phyloP scores from a whole-genome alignment of 495 filamentous ascomycete genomes.

The Pyronema omphalodes region DNA sequence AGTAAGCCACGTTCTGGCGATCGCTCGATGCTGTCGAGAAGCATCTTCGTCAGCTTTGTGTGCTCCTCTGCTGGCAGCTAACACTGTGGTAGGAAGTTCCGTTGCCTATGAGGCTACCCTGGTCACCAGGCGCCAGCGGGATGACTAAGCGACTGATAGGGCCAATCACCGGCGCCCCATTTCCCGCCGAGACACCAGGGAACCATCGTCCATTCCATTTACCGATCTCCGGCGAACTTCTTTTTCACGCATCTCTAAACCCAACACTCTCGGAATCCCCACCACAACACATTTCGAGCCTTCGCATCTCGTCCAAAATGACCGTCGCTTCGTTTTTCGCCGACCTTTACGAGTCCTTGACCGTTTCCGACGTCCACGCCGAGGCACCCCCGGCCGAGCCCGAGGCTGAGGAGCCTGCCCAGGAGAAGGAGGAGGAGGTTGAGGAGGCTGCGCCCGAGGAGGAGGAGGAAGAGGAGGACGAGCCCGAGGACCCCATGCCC shows the following conservation, averaged over 20 bases:
- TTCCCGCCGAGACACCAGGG: not conserved
- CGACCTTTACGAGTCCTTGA: conserved; percentile 39
- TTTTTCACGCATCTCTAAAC: conserved; percentile 1
- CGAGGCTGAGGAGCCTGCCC: conserved; percentile 32
- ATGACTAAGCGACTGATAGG: not conserved
- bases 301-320: conserved; percentile 29
- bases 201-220: not conserved
- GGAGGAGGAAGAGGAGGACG: conserved; percentile 81
- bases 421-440: conserved; percentile 28
- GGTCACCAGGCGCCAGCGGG: no score
- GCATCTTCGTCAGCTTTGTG: not conserved
- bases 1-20: not conserved
- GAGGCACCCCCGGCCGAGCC: conserved; percentile 37
- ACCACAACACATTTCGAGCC: not conserved
- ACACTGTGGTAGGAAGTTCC: no score
- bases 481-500: conserved; percentile 73
- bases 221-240: not conserved
- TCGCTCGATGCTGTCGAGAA: not conserved
- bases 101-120: no score
- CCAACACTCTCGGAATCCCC: conserved; percentile 3
- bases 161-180: conserved; percentile 1
- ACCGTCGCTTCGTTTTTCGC: conserved; percentile 45
- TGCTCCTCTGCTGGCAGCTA: no score
- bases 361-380: conserved; percentile 40
- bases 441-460: conserved; percentile 35